These are phyloP conservation scores for Solanum sitiens DNA, from an alignment of 257 asterid species.

Conservation along the genomic window DNA sequence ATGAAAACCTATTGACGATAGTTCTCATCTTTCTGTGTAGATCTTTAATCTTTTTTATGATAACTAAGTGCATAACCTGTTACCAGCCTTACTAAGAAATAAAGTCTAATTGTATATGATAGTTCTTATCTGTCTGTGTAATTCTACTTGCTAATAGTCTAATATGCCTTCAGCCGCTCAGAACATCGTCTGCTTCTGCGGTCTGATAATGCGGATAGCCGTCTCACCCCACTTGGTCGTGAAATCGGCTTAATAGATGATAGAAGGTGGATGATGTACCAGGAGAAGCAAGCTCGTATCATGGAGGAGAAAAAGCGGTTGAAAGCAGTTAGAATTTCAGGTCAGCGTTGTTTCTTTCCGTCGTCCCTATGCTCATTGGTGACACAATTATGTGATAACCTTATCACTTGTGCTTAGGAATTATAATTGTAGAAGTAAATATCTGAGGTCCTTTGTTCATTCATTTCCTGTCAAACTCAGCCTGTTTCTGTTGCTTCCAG, in stretches of 20 bases:
- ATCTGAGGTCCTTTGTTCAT: background rate
- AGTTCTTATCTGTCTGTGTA: background rate
- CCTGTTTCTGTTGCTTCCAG: conserved; percentile 15
- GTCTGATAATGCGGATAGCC: conserved; percentile 95
- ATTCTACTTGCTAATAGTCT: background rate
- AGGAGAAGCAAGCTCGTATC: conserved; percentile 78
- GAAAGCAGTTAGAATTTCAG: conserved; percentile 64
- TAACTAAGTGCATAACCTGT: background rate
- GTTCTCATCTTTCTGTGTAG: background rate
- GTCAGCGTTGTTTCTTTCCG: conserved; percentile 9
- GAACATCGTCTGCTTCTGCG: conserved; percentile 92
- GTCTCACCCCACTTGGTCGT: conserved; percentile 90
- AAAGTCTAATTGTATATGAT: background rate
- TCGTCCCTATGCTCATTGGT: background rate
- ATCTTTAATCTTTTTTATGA: background rate
- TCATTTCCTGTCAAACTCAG: background rate
- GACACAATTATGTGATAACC: background rate
- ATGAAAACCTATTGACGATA: background rate
- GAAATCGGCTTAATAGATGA: conserved; percentile 90
- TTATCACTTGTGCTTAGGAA: background rate
- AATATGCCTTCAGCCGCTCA: conserved; percentile 55
- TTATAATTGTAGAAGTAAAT: background rate
- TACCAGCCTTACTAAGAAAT: background rate
- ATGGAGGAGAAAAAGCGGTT: conserved; percentile 78
- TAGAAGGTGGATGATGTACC: conserved; percentile 63